These are phyloP conservation scores for Otatea glauca DNA, from an alignment of 176 grass and related monocot genomes.

Conservation along the genomic window DNA sequence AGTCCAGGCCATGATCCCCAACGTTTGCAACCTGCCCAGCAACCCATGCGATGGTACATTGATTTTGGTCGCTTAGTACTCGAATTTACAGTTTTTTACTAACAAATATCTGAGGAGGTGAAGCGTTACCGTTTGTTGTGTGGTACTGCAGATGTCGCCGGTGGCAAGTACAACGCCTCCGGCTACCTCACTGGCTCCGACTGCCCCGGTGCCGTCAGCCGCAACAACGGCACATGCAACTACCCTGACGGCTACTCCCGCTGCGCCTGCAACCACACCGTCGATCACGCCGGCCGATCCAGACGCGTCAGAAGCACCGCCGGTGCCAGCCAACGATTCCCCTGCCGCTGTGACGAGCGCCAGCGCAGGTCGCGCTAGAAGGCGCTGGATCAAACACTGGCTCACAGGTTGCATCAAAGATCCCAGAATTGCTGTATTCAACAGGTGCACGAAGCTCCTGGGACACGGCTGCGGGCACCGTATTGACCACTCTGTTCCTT, in stretches of 20 bases:
- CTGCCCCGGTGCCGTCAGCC: not conserved
- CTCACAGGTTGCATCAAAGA: slow-evolving; percentile 42
- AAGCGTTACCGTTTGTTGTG: not conserved
- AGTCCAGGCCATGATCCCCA: slow-evolving; percentile 73
- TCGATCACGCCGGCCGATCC: not conserved
- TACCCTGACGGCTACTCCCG: not conserved
- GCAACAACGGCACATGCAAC: not conserved
- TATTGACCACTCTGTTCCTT: slow-evolving; percentile 36
- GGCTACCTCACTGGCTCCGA: slow-evolving; percentile 15
- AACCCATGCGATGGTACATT: slow-evolving; percentile 68
- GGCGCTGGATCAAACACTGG: not conserved
- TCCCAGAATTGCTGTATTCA: slow-evolving; percentile 53
- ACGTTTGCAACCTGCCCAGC: slow-evolving; percentile 76
- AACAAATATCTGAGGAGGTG: not conserved
- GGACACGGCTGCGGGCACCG: slow-evolving; percentile 1
- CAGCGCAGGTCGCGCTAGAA: not conserved
- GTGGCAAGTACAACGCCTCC: not conserved
- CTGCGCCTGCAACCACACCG: slow-evolving; percentile 20
- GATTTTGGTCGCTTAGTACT: not conserved
- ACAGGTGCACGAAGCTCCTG: slow-evolving; percentile 24
- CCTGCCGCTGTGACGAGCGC: not conserved
- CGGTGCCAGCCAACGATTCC: not conserved
- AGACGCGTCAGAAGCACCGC: not conserved
- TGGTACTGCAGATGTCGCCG: not conserved
- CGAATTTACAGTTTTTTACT: not conserved